Base-by-base conservation (phyloP, 805 yeast species). In the Pichia cabralensis region DNA sequence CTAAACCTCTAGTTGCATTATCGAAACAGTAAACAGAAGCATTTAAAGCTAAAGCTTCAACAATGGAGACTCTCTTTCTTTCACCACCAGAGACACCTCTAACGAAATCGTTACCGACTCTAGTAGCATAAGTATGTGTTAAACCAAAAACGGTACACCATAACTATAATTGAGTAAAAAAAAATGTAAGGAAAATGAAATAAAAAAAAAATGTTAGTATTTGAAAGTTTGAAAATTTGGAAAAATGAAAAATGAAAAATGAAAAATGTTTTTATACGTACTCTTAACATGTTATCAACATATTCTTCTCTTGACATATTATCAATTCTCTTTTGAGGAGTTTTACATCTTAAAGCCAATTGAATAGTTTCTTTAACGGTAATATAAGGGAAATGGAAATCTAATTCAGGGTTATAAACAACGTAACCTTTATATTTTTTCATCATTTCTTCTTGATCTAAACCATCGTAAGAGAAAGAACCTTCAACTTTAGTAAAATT, bases 1-100 rank as follows among this genome's bases (percentile, higher is more conserved):
- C 94, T 40, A 83, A 65, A 47, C 94, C 94, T 62, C 92, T 72
- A 6, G 94, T 83, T 6, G 89, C 80, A 50, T 83, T 83, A 62
- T 82, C 88, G 74, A 82, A 78, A 56, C 81, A 74, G 43, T 70
- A 76, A 33, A 79, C 62, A 31, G 71, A 61, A 21, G 84, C 79
- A 20, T 77, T 73, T 32, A 76, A 65, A 30, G 80, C 69, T 30
- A 79, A 60, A 2, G 81, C 81, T 58, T 82, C 94, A 9, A 86
- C 84, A 47, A 82, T 76, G 9, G 89, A 78, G 3, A 82, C 89
- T 62, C 94, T 72, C 58, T 81, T 80, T 45, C 94, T 64, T 60
- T 82, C 92, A 65, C 94, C 92, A 49, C 94, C 89, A 33, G 89
- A 76, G 26, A 79, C 72, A 48, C 80, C 80, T 47, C 77, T 63